These are phyloP conservation scores for Saccharomycopsis microspora DNA, from an alignment of 805 yeast genomes.

Conservation along the genomic window DNA sequence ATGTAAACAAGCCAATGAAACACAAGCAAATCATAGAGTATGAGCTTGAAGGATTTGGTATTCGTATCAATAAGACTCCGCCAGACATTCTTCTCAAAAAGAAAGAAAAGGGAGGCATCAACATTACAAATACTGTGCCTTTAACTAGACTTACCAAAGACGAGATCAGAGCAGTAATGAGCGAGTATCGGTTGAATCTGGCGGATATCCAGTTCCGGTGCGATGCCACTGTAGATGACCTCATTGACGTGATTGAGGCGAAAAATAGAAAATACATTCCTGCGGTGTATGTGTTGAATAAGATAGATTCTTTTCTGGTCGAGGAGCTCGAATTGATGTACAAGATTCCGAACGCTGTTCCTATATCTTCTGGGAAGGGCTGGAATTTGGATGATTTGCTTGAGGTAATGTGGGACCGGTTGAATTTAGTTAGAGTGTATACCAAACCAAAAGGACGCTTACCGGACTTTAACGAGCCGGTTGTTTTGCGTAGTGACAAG, in stretches of 20 bases:
- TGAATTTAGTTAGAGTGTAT: slow-evolving; percentile 87
- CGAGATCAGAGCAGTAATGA: slow-evolving; percentile 92
- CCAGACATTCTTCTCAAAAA: slow-evolving; percentile 88
- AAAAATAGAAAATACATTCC: slow-evolving; percentile 90
- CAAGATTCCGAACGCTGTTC: slow-evolving; percentile 94
- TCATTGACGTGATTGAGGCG: slow-evolving; percentile 88
- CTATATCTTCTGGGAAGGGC: slow-evolving; percentile 89
- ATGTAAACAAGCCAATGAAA: slow-evolving; percentile 90
- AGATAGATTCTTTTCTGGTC: slow-evolving; percentile 88
- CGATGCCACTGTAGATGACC: slow-evolving; percentile 95
- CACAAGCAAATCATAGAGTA: slow-evolving; percentile 91
- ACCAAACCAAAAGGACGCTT: slow-evolving; percentile 92
- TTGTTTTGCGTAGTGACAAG: slow-evolving; percentile 73
- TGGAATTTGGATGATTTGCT: slow-evolving; percentile 95
- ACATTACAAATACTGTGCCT: slow-evolving; percentile 88
- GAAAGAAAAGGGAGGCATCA: slow-evolving; percentile 94
- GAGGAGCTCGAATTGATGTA: slow-evolving; percentile 86
- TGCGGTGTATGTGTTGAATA: slow-evolving; percentile 87
- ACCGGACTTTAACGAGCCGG: slow-evolving; percentile 94
- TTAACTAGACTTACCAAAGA: slow-evolving; percentile 85
- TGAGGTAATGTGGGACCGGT: slow-evolving; percentile 90
- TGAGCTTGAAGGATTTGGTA: slow-evolving; percentile 96
- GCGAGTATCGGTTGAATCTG: slow-evolving; percentile 87
- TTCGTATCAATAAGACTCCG: slow-evolving; percentile 80
- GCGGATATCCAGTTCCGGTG: slow-evolving; percentile 96